phyloP scores from a whole-genome alignment of 2,329 filamentous ascomycete genomes.

The Fusarium odoratissimum region DNA sequence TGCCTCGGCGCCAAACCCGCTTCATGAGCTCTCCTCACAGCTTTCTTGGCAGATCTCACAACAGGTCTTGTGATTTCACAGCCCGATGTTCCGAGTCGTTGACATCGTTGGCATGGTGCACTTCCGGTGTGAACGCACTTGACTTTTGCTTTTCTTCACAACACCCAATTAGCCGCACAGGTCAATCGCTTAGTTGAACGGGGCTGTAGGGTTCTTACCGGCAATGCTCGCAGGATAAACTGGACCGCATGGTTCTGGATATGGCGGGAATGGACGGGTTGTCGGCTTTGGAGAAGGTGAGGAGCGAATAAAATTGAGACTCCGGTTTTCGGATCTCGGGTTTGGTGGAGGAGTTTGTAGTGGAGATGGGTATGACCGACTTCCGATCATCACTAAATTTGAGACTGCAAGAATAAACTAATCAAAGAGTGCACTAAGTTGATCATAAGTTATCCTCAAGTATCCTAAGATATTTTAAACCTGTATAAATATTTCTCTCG shows the following conservation, averaged over 20 bases:
- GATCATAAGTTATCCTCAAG: accelerated
- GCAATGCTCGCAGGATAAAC: constrained; percentile 51
- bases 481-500: too few species aligned
- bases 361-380: background rate
- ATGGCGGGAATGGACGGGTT: background rate
- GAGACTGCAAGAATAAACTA: too few species aligned
- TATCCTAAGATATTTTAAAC: accelerated
- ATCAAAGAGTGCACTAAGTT: too few species aligned
- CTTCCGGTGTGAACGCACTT: constrained; percentile 50
- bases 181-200: too few species aligned
- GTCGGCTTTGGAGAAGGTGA: constrained; percentile 19
- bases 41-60: constrained; percentile 9
- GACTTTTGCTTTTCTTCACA: constrained; percentile 49
- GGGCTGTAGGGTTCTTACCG: constrained; percentile 35
- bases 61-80: constrained; percentile 44
- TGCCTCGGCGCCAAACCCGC: background rate
- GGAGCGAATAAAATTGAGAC: background rate
- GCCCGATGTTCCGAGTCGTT: constrained; percentile 38
- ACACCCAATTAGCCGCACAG: accelerated
- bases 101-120: constrained; percentile 49
- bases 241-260: constrained; percentile 45
- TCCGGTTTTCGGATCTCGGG: constrained; percentile 19
- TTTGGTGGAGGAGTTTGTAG: background rate
- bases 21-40: background rate
- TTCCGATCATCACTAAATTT: background rate